Evolutionary conservation across 306 rosid species (phyloP).

Genomic region (Phaseolus lunatus): DNA sequence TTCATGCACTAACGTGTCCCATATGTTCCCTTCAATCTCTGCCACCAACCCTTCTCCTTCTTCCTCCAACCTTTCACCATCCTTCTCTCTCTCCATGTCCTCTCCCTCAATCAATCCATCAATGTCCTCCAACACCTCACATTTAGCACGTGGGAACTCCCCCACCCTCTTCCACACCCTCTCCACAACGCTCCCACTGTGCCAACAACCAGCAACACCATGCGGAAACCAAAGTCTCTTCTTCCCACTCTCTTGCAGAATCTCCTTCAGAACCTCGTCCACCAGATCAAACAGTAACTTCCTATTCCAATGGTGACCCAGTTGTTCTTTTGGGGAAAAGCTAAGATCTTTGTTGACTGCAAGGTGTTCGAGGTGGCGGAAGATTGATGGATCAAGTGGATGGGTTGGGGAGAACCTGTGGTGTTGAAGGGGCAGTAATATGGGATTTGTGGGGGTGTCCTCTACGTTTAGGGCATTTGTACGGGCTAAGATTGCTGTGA

Average conservation of each 20-base stretch:
- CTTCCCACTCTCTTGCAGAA: conserved; percentile 30
- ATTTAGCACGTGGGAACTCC: conserved; percentile 59
- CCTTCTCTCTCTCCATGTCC: conserved; percentile 51
- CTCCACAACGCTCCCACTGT: conserved; percentile 37
- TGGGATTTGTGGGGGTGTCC: conserved; percentile 19
- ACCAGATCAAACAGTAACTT: conserved; percentile 65
- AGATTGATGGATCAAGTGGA: conserved; percentile 69
- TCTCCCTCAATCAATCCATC: conserved; percentile 64
- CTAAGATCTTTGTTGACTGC: background rate
- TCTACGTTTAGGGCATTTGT: conserved; percentile 41
- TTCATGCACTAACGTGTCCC: conserved; percentile 75
- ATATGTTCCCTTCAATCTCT: conserved; percentile 70
- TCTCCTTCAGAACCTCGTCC: conserved; percentile 63
- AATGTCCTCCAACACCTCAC: conserved; percentile 79
- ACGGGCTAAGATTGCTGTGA: conserved; percentile 59
- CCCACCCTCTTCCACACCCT: conserved; percentile 60
- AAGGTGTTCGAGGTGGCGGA: conserved; percentile 57
- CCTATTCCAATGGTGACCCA: conserved; percentile 58
- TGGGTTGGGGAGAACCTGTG: conserved; percentile 57
- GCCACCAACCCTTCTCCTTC: conserved; percentile 62
- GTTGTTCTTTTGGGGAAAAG: conserved; percentile 24
- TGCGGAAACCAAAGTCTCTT: conserved; percentile 39
- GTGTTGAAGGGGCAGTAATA: background rate
- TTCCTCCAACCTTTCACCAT: conserved; percentile 53
- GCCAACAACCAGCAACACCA: background rate